Evolutionary conservation across 257 asterid genomes (phyloP).

Genomic region (Solanum peruvianum): DNA sequence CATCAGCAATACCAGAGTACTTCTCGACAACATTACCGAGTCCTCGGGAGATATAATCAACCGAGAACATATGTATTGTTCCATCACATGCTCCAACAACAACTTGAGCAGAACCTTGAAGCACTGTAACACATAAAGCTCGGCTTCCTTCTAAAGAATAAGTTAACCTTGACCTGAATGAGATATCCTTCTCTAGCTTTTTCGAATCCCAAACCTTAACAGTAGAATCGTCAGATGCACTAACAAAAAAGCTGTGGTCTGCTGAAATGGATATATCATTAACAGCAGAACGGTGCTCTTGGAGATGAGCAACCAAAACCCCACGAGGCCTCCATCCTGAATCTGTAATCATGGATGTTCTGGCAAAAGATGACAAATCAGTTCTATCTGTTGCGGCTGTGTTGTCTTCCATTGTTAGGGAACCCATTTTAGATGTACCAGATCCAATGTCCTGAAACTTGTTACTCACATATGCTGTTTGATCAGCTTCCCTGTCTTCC

Average conservation of each 20-base stretch:
- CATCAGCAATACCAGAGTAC: constrained; percentile 86
- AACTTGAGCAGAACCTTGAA: constrained; percentile 76
- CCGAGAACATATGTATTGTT: constrained; percentile 74
- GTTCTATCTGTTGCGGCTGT: constrained; percentile 42
- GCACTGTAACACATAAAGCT: constrained; percentile 76
- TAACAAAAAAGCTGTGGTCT: constrained; percentile 93
- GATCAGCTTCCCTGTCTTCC: constrained; percentile 80
- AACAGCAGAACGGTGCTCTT: constrained; percentile 91
- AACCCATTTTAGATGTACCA: constrained; percentile 40
- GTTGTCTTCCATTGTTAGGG: constrained; percentile 43
- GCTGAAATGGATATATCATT: constrained; percentile 83
- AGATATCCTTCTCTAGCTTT: constrained; percentile 96
- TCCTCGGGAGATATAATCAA: constrained; percentile 88
- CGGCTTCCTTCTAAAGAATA: constrained; percentile 83
- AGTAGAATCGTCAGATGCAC: constrained; percentile 96
- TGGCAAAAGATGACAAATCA: constrained; percentile 49
- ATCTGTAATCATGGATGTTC: constrained; percentile 78
- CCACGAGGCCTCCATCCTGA: constrained; percentile 99
- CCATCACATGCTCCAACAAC: constrained; percentile 96
- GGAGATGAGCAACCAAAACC: constrained; percentile 96
- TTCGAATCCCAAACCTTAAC: constrained; percentile 98
- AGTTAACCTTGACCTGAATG: constrained; percentile 89
- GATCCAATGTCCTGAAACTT: constrained; percentile 62
- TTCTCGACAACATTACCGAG: constrained; percentile 90
- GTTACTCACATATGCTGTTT: constrained; percentile 38